These are phyloP conservation scores for Pestalotiopsis sp. DNA, from an alignment of 2,329 filamentous ascomycete genomes.

Conservation along the genomic window DNA sequence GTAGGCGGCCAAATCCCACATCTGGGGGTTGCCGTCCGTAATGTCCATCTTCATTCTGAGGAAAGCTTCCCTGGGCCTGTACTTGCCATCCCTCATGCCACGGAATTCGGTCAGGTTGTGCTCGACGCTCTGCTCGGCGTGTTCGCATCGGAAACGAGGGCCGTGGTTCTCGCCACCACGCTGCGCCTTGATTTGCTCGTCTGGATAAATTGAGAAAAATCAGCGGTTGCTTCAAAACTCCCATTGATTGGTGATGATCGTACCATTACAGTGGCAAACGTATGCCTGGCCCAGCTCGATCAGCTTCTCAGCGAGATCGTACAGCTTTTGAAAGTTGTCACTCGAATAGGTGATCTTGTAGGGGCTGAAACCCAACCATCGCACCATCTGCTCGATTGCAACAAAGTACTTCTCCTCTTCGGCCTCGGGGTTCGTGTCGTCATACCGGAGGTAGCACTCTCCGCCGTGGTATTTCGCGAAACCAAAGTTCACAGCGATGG, in stretches of 20 bases:
- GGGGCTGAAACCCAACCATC: constrained; percentile 85
- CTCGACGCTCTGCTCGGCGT: constrained; percentile 75
- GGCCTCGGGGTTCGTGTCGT: constrained; percentile 93
- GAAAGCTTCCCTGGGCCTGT: constrained; percentile 81
- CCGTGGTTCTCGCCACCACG: constrained; percentile 75
- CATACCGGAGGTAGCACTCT: constrained; percentile 77
- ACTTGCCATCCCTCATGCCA: constrained; percentile 90
- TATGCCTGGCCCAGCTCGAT: constrained; percentile 74
- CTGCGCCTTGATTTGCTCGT: constrained; percentile 83
- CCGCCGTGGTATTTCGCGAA: constrained; percentile 87
- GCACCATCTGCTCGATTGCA: constrained; percentile 85
- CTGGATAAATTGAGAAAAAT: constrained; percentile 32
- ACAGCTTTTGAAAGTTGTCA: constrained; percentile 87
- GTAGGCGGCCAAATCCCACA: constrained; percentile 87
- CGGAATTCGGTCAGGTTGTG: constrained; percentile 83
- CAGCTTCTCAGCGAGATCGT: constrained; percentile 85
- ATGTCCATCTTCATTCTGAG: constrained; percentile 94
- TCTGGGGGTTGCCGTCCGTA: constrained; percentile 82
- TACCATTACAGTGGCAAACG: constrained; percentile 81
- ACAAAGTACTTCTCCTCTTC: constrained; percentile 90
- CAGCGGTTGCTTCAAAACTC: neutral
- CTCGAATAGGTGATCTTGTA: constrained; percentile 82
- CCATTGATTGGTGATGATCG: constrained; percentile 6
- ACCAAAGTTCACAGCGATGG: constrained; percentile 94
- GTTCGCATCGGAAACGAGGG: constrained; percentile 77